Base-by-base conservation (phyloP, 2,329 filamentous ascomycete species). In the Dactylellina sp. region DNA sequence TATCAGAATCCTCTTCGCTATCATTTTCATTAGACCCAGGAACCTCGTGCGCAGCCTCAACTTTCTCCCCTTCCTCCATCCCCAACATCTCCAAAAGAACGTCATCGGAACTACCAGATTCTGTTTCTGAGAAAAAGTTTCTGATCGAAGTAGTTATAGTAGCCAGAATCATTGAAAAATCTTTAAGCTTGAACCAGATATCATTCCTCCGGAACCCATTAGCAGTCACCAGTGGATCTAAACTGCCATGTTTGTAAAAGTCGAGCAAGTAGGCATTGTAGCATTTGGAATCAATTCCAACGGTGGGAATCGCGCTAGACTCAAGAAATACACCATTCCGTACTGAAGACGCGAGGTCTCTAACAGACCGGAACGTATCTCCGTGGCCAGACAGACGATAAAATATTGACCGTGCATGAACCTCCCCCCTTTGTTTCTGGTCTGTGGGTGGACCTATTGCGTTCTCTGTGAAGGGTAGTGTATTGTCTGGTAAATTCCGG, bases 301-400 rank as follows among this genome's bases (percentile, higher is more conserved):
- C 81, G 2, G 93, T 84, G 0, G 91, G 91, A 22, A 94, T 87
- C 0, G 89, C 88, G 0, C 89, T 85, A 78, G 91, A 86, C 77
- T 94, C 91, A 0, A 94, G 84, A 81, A 92, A 93, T 0, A 94
- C 86, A 0, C 87, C 90, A 5, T 84, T 84, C 25, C 91, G 87
- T 6, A 86, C 85, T 0, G 86, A 89, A 7, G 83, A 82, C 79
- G 89, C 91, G 0, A 94, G 84, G 55, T 93, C 89, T 16, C 85
- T 83, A 16, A 93, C 87, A 0, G 84, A 88, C 1, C 81, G 79
- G 79, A 92, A 93, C 0, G 84, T 78, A 77, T 93, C 90, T 0
- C 81, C 83, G 49, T 87, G 84, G 0, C 90, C 90, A 0, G 91
- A 93, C 0, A 93, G 85, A 0, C 89, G 89, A 1, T 88, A 85